Percentiles rank a stretch among this genome's conserved stretches.
phyloP scores from a whole-genome alignment of 768 basidiomycete species.

The Symmetrospora coprosmae region DNA sequence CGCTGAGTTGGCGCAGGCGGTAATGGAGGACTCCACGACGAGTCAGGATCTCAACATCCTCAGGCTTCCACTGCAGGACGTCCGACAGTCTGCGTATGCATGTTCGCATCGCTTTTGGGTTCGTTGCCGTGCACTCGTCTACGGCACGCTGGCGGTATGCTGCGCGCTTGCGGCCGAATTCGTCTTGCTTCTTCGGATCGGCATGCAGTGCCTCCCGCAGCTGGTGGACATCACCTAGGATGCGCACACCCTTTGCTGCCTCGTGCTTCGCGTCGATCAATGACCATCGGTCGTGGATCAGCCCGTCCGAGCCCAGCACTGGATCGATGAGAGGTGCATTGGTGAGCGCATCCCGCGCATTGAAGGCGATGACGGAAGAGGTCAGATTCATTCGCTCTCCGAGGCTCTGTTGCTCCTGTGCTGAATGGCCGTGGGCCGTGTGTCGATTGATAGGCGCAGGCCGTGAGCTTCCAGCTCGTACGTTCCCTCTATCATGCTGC shows the following conservation, averaged over 20 bases:
- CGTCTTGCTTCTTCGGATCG: background rate
- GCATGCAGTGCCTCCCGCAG: slow-evolving; percentile 7
- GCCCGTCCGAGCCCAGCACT: slow-evolving; percentile 1
- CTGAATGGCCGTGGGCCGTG: background rate
- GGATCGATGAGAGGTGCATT: background rate
- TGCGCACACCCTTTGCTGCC: background rate
- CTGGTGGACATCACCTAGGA: slow-evolving; percentile 11
- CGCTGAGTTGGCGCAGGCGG: background rate
- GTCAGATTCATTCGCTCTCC: no score
- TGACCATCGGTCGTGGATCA: slow-evolving; percentile 17
- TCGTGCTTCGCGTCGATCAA: background rate
- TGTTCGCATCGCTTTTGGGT: background rate
- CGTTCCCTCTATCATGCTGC: no score
- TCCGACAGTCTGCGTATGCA: background rate
- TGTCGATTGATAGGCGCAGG: no score
- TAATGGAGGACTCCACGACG: background rate
- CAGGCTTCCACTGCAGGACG: slow-evolving; percentile 2
- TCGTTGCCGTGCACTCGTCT: background rate
- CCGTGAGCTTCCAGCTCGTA: no score
- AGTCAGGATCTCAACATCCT: slow-evolving; percentile 5
- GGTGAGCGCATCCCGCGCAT: background rate
- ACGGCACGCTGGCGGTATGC: background rate
- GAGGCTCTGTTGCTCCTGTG: no score
- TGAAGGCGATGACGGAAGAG: slow-evolving; percentile 8
- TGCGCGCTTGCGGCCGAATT: background rate